Percentiles rank a stretch among this genome's conserved stretches.
Evolutionary conservation across 371 early-diverging fungal genomes (phyloP).

Genomic region (Mucor circinelloides): DNA sequence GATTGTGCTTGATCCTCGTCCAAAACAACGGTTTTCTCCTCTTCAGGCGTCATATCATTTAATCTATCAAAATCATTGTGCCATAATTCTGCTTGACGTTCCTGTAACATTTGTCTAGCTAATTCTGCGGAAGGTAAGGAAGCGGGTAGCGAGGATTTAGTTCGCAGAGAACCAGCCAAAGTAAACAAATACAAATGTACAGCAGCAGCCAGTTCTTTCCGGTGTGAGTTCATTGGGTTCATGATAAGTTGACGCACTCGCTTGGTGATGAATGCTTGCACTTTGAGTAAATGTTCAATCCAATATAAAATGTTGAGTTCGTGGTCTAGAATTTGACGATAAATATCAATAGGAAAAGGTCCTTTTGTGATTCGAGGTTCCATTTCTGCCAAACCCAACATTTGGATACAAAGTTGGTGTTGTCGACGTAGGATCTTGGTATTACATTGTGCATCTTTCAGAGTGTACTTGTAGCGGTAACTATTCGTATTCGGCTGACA

Average conservation of each 20-base stretch:
- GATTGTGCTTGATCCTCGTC: not conserved
- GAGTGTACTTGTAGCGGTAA: slow-evolving; percentile 23
- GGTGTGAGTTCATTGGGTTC: slow-evolving; percentile 32
- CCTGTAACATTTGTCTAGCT: slow-evolving; percentile 32
- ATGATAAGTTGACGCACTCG: slow-evolving; percentile 34
- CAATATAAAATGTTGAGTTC: slow-evolving; percentile 41
- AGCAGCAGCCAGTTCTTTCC: slow-evolving; percentile 44
- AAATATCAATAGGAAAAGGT: slow-evolving; percentile 31
- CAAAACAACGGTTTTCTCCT: not conserved
- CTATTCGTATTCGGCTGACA: slow-evolving; percentile 37
- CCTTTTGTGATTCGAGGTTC: slow-evolving; percentile 47
- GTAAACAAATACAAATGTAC: slow-evolving; percentile 46
- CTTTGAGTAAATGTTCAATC: slow-evolving; percentile 37
- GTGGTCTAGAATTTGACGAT: slow-evolving; percentile 32
- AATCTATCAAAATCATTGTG: slow-evolving; percentile 15
- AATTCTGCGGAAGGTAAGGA: slow-evolving; percentile 44
- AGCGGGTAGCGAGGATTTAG: slow-evolving; percentile 42
- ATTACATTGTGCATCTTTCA: slow-evolving; percentile 7
- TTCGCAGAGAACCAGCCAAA: slow-evolving; percentile 39
- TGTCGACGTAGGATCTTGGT: slow-evolving; percentile 21
- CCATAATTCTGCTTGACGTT: slow-evolving; percentile 29
- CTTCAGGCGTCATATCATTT: not conserved
- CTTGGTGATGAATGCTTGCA: slow-evolving; percentile 23
- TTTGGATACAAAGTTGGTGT: slow-evolving; percentile 17
- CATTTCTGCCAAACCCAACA: slow-evolving; percentile 27